These are phyloP conservation scores for Pseudevernia furfuracea DNA, from an alignment of 495 filamentous ascomycete species.

Conservation along the genomic window DNA sequence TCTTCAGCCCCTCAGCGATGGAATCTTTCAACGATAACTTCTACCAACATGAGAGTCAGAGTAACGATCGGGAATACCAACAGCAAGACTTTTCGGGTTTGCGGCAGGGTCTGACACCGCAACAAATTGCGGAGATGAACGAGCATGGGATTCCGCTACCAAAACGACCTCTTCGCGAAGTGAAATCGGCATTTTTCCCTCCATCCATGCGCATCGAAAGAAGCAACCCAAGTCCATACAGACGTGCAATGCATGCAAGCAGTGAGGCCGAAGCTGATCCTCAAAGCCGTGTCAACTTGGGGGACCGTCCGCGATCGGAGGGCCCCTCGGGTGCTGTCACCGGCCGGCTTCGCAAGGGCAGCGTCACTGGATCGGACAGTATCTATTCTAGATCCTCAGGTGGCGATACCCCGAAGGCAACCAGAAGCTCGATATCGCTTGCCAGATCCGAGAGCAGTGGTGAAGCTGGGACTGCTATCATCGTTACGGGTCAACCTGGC, in stretches of 20 bases:
- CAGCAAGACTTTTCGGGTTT: constrained; percentile 7
- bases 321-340: neutral
- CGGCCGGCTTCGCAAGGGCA: constrained; percentile 9
- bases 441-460: constrained; percentile 9
- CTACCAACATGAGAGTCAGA: neutral
- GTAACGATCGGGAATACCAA: neutral
- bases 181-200: constrained; percentile 37
- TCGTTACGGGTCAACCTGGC: constrained; percentile 7
- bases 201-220: constrained; percentile 42
- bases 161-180: constrained; percentile 28
- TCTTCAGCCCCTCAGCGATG: neutral
- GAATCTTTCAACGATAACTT: neutral
- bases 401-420: constrained; percentile 33
- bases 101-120: constrained; percentile 21
- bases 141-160: constrained; percentile 17
- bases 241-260: constrained; percentile 38
- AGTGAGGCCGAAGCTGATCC: constrained; percentile 21
- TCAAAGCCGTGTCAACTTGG: constrained; percentile 25
- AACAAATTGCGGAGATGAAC: constrained; percentile 27
- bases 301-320: constrained; percentile 17
- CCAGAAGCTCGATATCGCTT: constrained; percentile 10
- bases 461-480: constrained; percentile 22
- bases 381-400: constrained; percentile 51
- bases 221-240: constrained; percentile 49
- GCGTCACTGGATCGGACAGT: constrained; percentile 38